These are phyloP conservation scores for Ascochyta koolunga DNA, from an alignment of 2,329 filamentous ascomycete genomes.

Conservation along the genomic window DNA sequence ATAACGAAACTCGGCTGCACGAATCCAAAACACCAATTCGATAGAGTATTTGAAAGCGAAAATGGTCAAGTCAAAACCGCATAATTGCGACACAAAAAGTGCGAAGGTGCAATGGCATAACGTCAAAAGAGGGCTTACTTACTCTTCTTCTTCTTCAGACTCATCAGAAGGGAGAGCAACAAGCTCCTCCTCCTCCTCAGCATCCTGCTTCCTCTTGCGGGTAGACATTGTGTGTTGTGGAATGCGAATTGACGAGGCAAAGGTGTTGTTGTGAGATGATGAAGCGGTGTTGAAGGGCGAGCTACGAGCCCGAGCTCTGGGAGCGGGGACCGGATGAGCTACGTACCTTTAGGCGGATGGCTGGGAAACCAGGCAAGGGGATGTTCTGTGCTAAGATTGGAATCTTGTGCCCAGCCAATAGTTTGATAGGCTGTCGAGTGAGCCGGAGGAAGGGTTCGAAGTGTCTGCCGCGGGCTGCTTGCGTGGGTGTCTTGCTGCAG, in stretches of 20 bases:
- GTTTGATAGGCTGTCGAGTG: constrained; percentile 16
- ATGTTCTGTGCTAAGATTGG: constrained; percentile 36
- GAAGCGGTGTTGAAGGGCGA: constrained; percentile 25
- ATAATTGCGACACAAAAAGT: constrained; percentile 26
- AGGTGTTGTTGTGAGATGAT: constrained; percentile 22
- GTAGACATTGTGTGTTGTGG: constrained; percentile 45
- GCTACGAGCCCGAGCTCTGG: constrained; percentile 21
- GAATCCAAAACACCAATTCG: constrained; percentile 18
- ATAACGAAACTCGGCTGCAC: constrained; percentile 5
- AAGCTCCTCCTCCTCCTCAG: constrained; percentile 53
- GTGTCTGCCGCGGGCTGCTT: constrained; percentile 11
- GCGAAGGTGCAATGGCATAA: constrained; percentile 37
- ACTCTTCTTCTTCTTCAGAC: constrained; percentile 53
- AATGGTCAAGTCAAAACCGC: constrained; percentile 24
- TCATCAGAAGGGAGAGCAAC: constrained; percentile 52
- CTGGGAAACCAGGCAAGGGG: constrained; percentile 40
- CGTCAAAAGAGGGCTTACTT: constrained; percentile 47
- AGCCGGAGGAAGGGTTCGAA: constrained; percentile 12
- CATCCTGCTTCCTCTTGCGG: constrained; percentile 53
- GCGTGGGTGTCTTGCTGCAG: constrained; percentile 29
- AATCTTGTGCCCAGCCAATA: constrained; percentile 35
- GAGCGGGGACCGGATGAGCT: constrained; percentile 40
- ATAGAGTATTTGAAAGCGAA: constrained; percentile 25
- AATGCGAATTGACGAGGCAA: constrained; percentile 6
- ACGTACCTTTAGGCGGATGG: constrained; percentile 35